Conservation (phyloP, 371 early-diverging fungal genomes). For the Rhizomucor pusillus region DNA sequence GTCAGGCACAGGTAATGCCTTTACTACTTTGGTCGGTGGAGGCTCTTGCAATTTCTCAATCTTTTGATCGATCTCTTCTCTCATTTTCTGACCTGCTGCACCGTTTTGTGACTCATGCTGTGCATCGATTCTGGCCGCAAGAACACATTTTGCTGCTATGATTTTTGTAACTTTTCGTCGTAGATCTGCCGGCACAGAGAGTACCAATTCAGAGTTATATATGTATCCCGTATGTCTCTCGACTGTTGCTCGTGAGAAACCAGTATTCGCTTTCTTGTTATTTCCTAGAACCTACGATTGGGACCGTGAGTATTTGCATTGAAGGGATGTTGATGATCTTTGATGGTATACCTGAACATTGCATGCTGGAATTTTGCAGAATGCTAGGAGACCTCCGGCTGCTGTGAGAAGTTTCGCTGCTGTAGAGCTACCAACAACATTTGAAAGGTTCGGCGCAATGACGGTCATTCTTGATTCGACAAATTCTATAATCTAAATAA, state of each 20-base stretch:
- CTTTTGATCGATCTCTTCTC: conserved; percentile 82
- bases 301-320: not conserved
- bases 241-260: conserved; percentile 73
- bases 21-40: conserved; percentile 79
- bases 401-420: conserved; percentile 92
- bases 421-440: conserved; percentile 81
- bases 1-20: conserved; percentile 90
- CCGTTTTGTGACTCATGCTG: conserved; percentile 70
- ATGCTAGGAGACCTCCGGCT: conserved; percentile 85
- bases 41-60: conserved; percentile 87
- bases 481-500: conserved; percentile 72
- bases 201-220: conserved; percentile 73
- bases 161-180: conserved; percentile 76
- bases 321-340: conserved; percentile 4
- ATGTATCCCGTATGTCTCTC: conserved; percentile 81
- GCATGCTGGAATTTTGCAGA: conserved; percentile 91
- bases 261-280: conserved; percentile 65
- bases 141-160: conserved; percentile 77
- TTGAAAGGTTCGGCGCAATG: conserved; percentile 93
- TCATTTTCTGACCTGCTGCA: conserved; percentile 62
- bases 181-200: conserved; percentile 69
- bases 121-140: conserved; percentile 91
- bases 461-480: conserved; percentile 91
- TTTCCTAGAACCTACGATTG: conserved; percentile 47
- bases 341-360: conserved; percentile 73